Evolutionary conservation across 352 stramenopile species (phyloP), one percentile per base, ranked within the genome.

Genomic region (Phytophthora megakarya): DNA sequence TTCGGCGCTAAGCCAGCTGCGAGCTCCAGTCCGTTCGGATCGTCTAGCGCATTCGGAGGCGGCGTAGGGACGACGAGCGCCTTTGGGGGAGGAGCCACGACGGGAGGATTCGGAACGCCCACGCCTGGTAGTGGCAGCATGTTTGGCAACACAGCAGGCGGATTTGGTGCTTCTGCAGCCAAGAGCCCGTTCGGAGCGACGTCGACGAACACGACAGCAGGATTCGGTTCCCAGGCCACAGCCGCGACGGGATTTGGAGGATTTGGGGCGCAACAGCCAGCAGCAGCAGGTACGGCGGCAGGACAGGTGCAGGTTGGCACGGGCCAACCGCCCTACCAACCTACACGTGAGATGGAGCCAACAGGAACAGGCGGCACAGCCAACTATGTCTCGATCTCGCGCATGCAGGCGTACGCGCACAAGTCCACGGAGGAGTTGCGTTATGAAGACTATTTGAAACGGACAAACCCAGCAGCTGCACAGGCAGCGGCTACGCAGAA

Each of bases 371-470:
- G 71, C 18, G 80, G 73, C 21, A 86, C 67, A 11, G 80, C 72
- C 44, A 88, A 85, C 54, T 90, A 81, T 64, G 50, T 88, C 15
- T 81, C 82, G 21, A 93, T 93, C 66, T 83, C 75, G 7, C 72
- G 78, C 33, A 93, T 93, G 84, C 68, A 54, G 33, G 73, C 78
- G 49, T 93, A 90, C 54, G 45, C 78, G 26, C 82, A 90, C 78
- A 93, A 93, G 63, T 90, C 82, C 10, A 70, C 66, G 1, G 84
- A 93, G 66, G 84, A 93, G 49, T 64, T 93, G 9, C 81, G 84
- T 10, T 90, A 81, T 37, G 85, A 92, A 75, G 85, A 93, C 32
- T 92, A 92, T 37, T 53, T 91, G 44, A 93, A 93, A 70, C 80
- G 80, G 35, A 88, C 77, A 7, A 80, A 93, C 58, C 81, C 84